Base-by-base conservation (phyloP, 2,329 filamentous ascomycete genomes). In the Apiospora saccharicola region DNA sequence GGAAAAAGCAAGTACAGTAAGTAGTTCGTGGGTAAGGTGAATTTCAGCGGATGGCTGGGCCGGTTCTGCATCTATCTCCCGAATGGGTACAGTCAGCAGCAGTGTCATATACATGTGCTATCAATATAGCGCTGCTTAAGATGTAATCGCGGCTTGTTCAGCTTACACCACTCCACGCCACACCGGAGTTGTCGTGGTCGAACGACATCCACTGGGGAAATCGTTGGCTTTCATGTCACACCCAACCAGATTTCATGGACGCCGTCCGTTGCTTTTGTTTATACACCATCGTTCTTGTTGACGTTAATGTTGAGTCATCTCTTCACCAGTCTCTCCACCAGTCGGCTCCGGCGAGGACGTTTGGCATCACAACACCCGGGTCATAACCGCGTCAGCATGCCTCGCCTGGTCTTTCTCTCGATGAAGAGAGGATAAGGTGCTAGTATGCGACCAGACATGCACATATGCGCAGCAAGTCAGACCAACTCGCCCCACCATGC, bases 11-110 rank as follows among this genome's bases (percentile, higher is more conserved):
- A 64, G 10, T 10, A 19, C 19, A 64, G 10, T 14, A 14, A 41
- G 57, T 41, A 41, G 57, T 64, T 64, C 30, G 22, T 64, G 57
- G 57, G 57, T 64, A 64, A 64, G 57, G 57, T 64, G 57, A 64
- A 41, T 22, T 13, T 41, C 57, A n/a, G 7, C 34, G 34, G 30
- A 64, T 37, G 57, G 34, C 57, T 41, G 19, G 19, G 57, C 16
- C 34, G n/a, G n/a, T 8, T 24, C 19, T 64, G 34, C 57, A 41
- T 64, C 41, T 14, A 41, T 41, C 41, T 14, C 34, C 19, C 34
- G 34, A 41, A 41, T 1, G 3, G 19, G 34, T 41, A 64, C 57
- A 41, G 34, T 41, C 57, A 64, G 57, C 57, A 64, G 34, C 34
- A 57, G 16, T 30, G 22, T n/a, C 13, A 37, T 53, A 53, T 37